These are phyloP conservation scores for Daldinia decipiens DNA, from an alignment of 495 filamentous ascomycete genomes.

Conservation along the genomic window DNA sequence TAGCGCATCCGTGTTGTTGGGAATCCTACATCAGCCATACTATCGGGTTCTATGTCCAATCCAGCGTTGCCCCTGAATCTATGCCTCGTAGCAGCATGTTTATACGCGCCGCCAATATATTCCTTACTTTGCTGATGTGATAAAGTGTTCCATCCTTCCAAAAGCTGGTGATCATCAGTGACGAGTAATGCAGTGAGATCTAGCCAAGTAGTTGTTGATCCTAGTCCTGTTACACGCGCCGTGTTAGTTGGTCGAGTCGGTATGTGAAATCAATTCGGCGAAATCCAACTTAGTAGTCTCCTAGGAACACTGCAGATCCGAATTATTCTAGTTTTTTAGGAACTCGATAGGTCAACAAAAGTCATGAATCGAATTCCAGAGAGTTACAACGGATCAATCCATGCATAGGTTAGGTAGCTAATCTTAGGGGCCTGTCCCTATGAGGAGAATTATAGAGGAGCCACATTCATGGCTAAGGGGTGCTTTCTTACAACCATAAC, in stretches of 20 bases:
- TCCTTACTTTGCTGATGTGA: background rate
- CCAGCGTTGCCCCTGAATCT: too few species aligned
- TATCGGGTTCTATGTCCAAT: background rate
- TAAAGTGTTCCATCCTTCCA: background rate
- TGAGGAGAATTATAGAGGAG: background rate
- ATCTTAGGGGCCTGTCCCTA: background rate
- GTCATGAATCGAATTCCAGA: background rate
- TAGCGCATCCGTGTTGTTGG: constrained; percentile 2
- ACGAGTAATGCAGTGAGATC: background rate
- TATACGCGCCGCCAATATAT: background rate
- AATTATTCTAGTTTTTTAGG: background rate
- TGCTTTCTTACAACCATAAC: background rate
- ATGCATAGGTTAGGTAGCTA: background rate
- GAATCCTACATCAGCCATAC: background rate
- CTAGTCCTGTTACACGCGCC: background rate
- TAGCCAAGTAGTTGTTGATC: background rate
- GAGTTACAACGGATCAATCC: background rate
- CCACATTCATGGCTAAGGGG: background rate
- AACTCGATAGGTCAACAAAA: background rate
- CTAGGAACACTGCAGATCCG: background rate
- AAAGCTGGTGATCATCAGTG: background rate
- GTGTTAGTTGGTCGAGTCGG: background rate
- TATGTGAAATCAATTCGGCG: background rate
- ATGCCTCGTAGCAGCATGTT: background rate
- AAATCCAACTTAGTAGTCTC: background rate